These are phyloP conservation scores for Draba incana DNA, from an alignment of 345 rosid genomes.

Conservation along the genomic window DNA sequence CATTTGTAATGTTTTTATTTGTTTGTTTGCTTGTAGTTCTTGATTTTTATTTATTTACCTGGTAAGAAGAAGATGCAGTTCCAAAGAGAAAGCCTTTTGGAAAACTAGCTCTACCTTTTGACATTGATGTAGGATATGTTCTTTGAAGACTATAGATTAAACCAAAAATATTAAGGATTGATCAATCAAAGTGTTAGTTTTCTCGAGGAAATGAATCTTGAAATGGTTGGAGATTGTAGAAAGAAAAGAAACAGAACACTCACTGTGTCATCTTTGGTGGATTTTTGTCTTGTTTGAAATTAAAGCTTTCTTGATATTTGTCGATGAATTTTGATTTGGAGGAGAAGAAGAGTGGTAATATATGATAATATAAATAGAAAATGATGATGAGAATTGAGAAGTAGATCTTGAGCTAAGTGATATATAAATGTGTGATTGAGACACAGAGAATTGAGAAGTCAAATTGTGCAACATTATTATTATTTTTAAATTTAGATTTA, in stretches of 20 bases:
- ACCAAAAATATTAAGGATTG: not conserved
- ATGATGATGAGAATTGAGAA: not conserved
- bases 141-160: constrained; percentile 35
- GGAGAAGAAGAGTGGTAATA: constrained; percentile 21
- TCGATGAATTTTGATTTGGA: not conserved
- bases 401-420: constrained; percentile 18
- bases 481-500: not conserved
- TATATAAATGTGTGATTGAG: constrained; percentile 40
- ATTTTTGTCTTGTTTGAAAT: constrained; percentile 26
- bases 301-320: constrained; percentile 7
- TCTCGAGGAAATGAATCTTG: constrained; percentile 10
- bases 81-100: constrained; percentile 48
- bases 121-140: constrained; percentile 35
- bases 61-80: constrained; percentile 51
- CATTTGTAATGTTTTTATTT: not conserved
- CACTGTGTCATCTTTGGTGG: constrained; percentile 39
- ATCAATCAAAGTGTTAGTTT: not conserved
- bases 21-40: not conserved
- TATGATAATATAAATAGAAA: not conserved
- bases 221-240: constrained; percentile 12
- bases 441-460: constrained; percentile 35
- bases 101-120: constrained; percentile 44
- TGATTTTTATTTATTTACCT: constrained; percentile 30
- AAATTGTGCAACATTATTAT: constrained; percentile 17
- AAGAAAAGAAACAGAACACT: constrained; percentile 24